Evolutionary conservation across 371 early-diverging fungal genomes (phyloP).

Genomic region (Mucor ambiguus): DNA sequence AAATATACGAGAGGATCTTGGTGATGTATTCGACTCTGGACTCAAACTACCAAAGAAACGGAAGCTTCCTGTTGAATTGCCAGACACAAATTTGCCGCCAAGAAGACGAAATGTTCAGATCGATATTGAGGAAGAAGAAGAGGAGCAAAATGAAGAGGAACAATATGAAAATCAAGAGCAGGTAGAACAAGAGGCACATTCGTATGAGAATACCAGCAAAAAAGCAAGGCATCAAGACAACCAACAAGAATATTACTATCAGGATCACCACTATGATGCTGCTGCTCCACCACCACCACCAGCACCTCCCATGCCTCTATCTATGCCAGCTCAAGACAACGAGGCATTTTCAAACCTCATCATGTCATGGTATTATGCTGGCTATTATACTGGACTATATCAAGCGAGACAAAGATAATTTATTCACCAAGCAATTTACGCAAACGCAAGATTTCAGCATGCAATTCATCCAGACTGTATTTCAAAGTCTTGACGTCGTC

Average conservation of each 20-base stretch:
- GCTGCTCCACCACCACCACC: background rate
- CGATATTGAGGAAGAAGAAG: background rate
- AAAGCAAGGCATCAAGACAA: background rate
- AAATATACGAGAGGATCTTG: background rate
- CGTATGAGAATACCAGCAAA: background rate
- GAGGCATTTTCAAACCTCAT: conserved; percentile 52
- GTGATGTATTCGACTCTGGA: background rate
- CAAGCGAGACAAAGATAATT: conserved; percentile 30
- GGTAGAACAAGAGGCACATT: background rate
- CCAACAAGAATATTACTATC: conserved; percentile 2
- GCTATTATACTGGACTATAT: conserved; percentile 77
- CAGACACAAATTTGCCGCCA: background rate
- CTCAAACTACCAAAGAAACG: background rate
- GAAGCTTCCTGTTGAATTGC: background rate
- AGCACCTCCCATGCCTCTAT: conserved; percentile 12
- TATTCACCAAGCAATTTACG: conserved; percentile 6
- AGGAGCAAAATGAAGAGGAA: background rate
- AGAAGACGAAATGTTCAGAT: background rate
- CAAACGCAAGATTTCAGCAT: conserved; percentile 61
- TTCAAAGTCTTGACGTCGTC: conserved; percentile 83
- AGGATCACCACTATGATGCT: background rate
- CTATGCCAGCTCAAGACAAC: background rate
- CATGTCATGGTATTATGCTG: conserved; percentile 81
- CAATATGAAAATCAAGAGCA: background rate
- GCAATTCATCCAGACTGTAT: conserved; percentile 73